Evolutionary conservation across 352 stramenopile species (phyloP).

Genomic region (Pythium plurisporium): DNA sequence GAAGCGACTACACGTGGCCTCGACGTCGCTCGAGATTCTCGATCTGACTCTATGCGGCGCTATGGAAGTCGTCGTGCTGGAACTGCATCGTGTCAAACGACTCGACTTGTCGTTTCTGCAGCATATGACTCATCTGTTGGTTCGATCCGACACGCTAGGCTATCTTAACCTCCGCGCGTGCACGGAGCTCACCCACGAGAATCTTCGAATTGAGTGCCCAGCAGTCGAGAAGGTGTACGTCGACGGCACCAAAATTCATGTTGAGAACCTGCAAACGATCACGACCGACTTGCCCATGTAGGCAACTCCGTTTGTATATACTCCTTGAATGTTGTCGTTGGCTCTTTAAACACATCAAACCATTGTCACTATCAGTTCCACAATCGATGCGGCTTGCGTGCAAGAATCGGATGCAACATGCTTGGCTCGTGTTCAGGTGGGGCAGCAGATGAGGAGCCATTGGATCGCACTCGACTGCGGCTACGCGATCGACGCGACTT

Average conservation of each 20-base stretch:
- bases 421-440: not conserved
- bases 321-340: not conserved
- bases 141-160: conserved; percentile 38
- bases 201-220: conserved; percentile 36
- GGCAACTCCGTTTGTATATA: not conserved
- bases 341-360: too few relatives aligned
- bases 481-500: not conserved
- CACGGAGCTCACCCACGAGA: conserved; percentile 30
- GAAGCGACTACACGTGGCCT: conserved; percentile 52
- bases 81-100: conserved; percentile 26
- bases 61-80: conserved; percentile 43
- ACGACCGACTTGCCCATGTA: conserved; percentile 4
- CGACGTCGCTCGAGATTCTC: conserved; percentile 33
- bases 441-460: not conserved
- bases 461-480: conserved; percentile 1
- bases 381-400: conserved; percentile 31
- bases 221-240: conserved; percentile 33
- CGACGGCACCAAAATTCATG: conserved; percentile 38
- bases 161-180: conserved; percentile 46
- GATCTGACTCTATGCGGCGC: conserved; percentile 40
- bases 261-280: conserved; percentile 28
- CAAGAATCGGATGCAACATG: conserved; percentile 24
- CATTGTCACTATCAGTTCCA: conserved; percentile 33
- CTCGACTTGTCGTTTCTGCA: conserved; percentile 67
- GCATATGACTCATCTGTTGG: conserved; percentile 47